phyloP scores from a whole-genome alignment of 2,329 filamentous ascomycete genomes.

The Xylariales sp. region DNA sequence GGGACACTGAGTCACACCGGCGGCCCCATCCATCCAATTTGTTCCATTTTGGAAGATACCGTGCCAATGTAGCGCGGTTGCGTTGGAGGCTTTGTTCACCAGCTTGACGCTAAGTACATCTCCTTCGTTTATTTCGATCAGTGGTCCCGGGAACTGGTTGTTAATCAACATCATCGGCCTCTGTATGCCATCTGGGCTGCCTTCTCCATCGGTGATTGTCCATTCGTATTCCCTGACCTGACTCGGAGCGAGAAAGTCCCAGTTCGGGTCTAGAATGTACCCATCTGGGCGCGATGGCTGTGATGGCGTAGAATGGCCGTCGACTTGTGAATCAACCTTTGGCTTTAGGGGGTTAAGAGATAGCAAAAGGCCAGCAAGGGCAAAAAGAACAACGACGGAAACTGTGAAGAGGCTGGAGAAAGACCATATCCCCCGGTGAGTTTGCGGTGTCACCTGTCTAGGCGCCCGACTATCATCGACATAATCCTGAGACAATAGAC shows the following conservation, averaged over 20 bases:
- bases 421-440: slow-evolving; percentile 21
- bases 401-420: slow-evolving; percentile 25
- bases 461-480: slow-evolving; percentile 3
- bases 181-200: slow-evolving; percentile 70
- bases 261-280: slow-evolving; percentile 67
- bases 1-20: slow-evolving; percentile 74
- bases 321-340: slow-evolving; percentile 8
- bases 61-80: slow-evolving; percentile 79
- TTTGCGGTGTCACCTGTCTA: slow-evolving; percentile 2
- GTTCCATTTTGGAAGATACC: slow-evolving; percentile 82
- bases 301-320: slow-evolving; percentile 5
- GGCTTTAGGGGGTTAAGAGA: slow-evolving; percentile 29
- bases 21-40: slow-evolving; percentile 78
- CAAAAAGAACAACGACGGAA: slow-evolving; percentile 18
- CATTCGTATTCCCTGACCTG: slow-evolving; percentile 69
- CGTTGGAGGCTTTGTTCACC: slow-evolving; percentile 73
- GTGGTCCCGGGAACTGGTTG: slow-evolving; percentile 77
- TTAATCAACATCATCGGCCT: slow-evolving; percentile 77
- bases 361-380: slow-evolving; percentile 33
- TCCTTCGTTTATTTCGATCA: slow-evolving; percentile 78
- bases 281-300: slow-evolving; percentile 47
- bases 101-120: slow-evolving; percentile 78
- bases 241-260: slow-evolving; percentile 64
- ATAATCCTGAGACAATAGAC: slow-evolving; percentile 14
- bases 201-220: slow-evolving; percentile 66